A percentile compares a stretch with the other conserved stretches of the same genome.
Conservation (phyloP, 2,329 filamentous ascomycete species). For the Botrytis sinoallii region DNA sequence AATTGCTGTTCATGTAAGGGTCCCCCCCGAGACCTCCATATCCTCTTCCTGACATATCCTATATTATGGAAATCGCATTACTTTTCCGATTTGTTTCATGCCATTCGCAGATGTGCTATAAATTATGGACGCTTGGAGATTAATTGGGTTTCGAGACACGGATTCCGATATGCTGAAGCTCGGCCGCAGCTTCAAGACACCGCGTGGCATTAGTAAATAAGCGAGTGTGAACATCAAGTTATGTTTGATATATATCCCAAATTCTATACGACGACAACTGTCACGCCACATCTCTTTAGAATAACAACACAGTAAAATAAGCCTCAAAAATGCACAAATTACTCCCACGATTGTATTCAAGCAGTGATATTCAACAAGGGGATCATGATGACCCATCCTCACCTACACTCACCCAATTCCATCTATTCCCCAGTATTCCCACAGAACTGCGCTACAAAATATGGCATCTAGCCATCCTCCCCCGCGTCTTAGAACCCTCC, state of each 20-base stretch:
- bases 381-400: background rate
- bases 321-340: background rate
- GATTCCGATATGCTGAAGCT: constrained; percentile 13
- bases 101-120: constrained; percentile 24
- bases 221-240: constrained; percentile 1
- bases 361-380: background rate
- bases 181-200: background rate
- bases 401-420: constrained; percentile 14
- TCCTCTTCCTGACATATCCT: constrained; percentile 36
- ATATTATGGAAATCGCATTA: constrained; percentile 28
- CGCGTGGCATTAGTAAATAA: constrained; percentile 2
- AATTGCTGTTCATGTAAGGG: constrained; percentile 33
- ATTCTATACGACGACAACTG: background rate
- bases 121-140: background rate
- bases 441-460: constrained; percentile 25
- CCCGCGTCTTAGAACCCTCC: constrained; percentile 22
- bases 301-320: background rate
- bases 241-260: background rate
- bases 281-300: background rate
- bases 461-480: constrained; percentile 21
- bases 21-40: constrained; percentile 36
- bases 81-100: constrained; percentile 22
- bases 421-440: constrained; percentile 23
- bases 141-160: constrained; percentile 4
- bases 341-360: background rate